These are phyloP conservation scores for Pleodorina starrii DNA, from an alignment of 139 green algal species.

Conservation along the genomic window DNA sequence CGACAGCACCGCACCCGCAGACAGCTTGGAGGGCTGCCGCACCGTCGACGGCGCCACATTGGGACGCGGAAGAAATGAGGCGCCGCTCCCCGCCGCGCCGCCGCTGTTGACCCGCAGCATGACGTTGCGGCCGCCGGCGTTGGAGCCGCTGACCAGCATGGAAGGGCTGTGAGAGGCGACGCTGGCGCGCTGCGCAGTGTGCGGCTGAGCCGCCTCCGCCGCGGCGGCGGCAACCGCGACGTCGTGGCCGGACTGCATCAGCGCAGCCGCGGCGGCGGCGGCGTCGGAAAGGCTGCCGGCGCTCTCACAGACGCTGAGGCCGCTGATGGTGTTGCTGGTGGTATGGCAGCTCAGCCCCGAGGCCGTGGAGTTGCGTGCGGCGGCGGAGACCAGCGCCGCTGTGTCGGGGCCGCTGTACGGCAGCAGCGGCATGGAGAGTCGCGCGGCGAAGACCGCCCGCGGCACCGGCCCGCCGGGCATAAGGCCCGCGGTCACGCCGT, in stretches of 20 bases:
- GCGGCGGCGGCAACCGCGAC: neutral
- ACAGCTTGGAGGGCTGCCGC: slow-evolving; percentile 27
- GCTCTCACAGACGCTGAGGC: neutral
- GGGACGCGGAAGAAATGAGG: neutral
- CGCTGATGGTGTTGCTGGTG: neutral
- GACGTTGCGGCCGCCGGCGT: neutral
- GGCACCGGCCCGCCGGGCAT: neutral
- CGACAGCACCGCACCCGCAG: neutral
- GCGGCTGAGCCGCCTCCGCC: neutral
- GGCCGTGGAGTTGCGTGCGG: neutral
- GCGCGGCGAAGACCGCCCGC: neutral
- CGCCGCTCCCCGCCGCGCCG: neutral
- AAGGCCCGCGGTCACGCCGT: neutral
- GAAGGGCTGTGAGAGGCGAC: neutral
- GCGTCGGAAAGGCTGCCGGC: neutral
- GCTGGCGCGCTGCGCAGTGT: neutral
- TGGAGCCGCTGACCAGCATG: neutral
- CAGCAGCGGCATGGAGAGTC: slow-evolving; percentile 1
- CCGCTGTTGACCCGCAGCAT: slow-evolving; percentile 11
- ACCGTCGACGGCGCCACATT: neutral
- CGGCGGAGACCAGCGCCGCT: neutral
- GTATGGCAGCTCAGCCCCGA: slow-evolving; percentile 1
- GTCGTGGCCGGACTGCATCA: neutral
- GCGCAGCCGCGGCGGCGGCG: neutral
- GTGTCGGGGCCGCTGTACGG: neutral